Conservation (phyloP, 2,329 filamentous ascomycete species). For the Fusarium tanahbumbuense region DNA sequence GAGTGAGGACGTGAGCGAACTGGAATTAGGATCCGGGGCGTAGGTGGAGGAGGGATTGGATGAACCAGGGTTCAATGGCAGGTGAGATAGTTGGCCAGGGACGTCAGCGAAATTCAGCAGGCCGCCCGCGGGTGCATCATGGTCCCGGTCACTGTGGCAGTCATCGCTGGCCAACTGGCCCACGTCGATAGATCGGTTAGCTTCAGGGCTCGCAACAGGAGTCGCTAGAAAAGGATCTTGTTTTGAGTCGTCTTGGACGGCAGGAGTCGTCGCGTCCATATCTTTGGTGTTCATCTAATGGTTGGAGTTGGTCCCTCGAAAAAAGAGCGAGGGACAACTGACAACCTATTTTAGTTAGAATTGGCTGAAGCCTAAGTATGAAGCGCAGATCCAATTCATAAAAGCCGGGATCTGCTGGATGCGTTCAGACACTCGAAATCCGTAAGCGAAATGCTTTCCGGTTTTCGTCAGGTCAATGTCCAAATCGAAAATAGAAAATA, state of each 20-base stretch:
- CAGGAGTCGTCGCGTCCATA: constrained; percentile 40
- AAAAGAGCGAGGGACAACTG: constrained; percentile 28
- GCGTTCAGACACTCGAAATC: constrained; percentile 20
- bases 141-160: constrained; percentile 41
- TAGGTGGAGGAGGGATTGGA: constrained; percentile 43
- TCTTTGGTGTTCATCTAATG: constrained; percentile 43
- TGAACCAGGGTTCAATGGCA: constrained; percentile 47
- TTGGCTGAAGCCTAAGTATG: constrained; percentile 29
- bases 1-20: constrained; percentile 39
- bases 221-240: constrained; percentile 30
- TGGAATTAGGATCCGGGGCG: constrained; percentile 43
- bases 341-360: constrained; percentile 20
- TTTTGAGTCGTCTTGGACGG: constrained; percentile 35
- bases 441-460: constrained; percentile 24
- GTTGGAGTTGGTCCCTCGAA: constrained; percentile 37
- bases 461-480: constrained; percentile 1
- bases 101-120: constrained; percentile 48
- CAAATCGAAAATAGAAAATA: constrained; percentile 7
- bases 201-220: constrained; percentile 28
- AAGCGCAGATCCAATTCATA: constrained; percentile 32
- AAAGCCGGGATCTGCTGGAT: constrained; percentile 29
- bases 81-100: constrained; percentile 44
- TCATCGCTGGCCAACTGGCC: constrained; percentile 32
- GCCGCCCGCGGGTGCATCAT: constrained; percentile 44
- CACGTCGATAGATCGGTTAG: constrained; percentile 33